Evolutionary conservation across 2,329 filamentous ascomycete genomes (phyloP), one percentile per base, ranked within the genome.

Genomic region (Penicillium griseofulvum): DNA sequence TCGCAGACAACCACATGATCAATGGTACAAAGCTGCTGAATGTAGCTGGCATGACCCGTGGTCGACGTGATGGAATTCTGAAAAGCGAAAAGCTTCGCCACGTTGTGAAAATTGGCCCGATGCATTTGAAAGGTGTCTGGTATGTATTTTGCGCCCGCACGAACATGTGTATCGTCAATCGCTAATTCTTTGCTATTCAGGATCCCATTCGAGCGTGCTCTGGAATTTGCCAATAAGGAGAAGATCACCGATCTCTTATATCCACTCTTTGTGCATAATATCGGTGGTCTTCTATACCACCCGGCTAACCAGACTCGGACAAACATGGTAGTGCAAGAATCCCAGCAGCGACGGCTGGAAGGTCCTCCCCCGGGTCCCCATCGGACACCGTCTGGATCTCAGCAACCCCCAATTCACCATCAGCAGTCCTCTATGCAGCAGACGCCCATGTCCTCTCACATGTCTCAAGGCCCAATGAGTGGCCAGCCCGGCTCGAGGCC

Each of bases 141-240:
- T 95, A 82, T 78, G 88, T 79, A 29, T 31, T 29, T 37, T 17
- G n/a, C 9, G 3, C 47, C 59, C 49, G 2, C 8, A 46, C 29
- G 11, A 36, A 14, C 4, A 16, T 16, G n/a, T 16, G 17, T 8
- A 31, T 2, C 8, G 43, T 43, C 14, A 9, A n/a, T 41, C 2
- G 26, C 38, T 22, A 39, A 53, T 34, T 19, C 7, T 28, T 17
- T 56, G 70, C 48, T 5, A 8, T 14, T 65, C 47, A 97, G 92
- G 92, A 99, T 99, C 68, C 94, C 94, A 2, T 97, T 96, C 67
- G 94, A 97, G 66, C 88, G 94, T 63, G 94, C 94, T n/a, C 79
- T 99, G 51, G 94, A 97, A 68, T 97, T 99, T 72, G 94, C 94
- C 62, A 99, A 99, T 80, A 97, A 97, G 82, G 94, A 99, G 76